Conservation (phyloP, 192 early-diverging fungal genomes). For the Backusella sp. region DNA sequence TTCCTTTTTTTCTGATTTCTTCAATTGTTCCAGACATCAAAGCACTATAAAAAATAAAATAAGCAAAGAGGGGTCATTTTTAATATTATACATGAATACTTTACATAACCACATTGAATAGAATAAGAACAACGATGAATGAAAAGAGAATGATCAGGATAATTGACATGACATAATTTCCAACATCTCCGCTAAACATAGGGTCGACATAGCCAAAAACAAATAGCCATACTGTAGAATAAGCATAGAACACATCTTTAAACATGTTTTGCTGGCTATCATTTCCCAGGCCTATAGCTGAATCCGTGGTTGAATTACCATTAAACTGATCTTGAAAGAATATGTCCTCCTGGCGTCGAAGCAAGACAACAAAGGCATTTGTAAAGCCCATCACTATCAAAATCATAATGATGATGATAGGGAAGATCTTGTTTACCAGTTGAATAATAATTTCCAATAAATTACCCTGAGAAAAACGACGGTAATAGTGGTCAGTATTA, state of each 20-base stretch:
- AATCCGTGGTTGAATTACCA: neutral
- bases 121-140: neutral
- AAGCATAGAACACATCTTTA: neutral
- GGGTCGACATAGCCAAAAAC: slow-evolving; percentile 3
- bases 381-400: slow-evolving; percentile 8
- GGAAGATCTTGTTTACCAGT: neutral
- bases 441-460: slow-evolving; percentile 15
- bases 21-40: neutral
- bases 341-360: neutral
- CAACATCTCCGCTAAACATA: neutral
- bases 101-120: slow-evolving; percentile 23
- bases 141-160: neutral
- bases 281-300: neutral
- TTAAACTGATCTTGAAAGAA: neutral
- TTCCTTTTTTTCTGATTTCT: neutral
- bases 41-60: neutral
- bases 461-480: neutral
- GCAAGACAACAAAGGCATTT: slow-evolving; percentile 4
- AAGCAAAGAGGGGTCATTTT: neutral
- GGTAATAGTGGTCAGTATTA: neutral
- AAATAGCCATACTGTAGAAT: slow-evolving; percentile 5
- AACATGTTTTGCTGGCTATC: neutral
- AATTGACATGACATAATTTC: neutral
- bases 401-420: slow-evolving; percentile 1
- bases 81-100: neutral